Conservation (phyloP, 345 rosid species). For the Populus ilicifolia region DNA sequence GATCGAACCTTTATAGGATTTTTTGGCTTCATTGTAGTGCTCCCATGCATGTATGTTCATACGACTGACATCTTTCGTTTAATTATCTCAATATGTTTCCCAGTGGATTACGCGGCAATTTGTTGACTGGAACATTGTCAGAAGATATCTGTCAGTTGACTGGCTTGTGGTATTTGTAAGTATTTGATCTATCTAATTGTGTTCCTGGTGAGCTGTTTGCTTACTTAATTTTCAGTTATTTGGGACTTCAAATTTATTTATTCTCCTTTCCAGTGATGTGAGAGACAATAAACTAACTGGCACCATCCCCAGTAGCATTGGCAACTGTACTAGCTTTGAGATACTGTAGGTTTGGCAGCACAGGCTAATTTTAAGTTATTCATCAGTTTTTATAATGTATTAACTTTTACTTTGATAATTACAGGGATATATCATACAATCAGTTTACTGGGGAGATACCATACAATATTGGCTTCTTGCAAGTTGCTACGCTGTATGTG, state of each 20-base stretch:
- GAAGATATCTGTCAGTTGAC: conserved; percentile 90
- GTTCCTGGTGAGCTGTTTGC: not conserved
- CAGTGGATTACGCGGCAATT: conserved; percentile 85
- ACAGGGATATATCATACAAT: conserved; percentile 87
- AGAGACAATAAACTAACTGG: conserved; percentile 86
- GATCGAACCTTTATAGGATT: not conserved
- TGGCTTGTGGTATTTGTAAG: conserved; percentile 98
- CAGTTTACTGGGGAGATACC: conserved; percentile 86
- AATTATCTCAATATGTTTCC: not conserved
- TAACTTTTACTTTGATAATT: not conserved
- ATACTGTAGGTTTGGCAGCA: conserved; percentile 57
- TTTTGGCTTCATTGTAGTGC: not conserved
- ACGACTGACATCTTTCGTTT: not conserved
- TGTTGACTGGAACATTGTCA: conserved; percentile 72
- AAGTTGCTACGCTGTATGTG: conserved; percentile 94
- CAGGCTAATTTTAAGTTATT: not conserved
- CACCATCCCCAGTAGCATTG: conserved; percentile 75
- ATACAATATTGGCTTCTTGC: conserved; percentile 86
- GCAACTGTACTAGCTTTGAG: conserved; percentile 95
- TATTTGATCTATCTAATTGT: not conserved
- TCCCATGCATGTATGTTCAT: no score
- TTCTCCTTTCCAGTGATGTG: conserved; percentile 61
- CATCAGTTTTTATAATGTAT: not conserved
- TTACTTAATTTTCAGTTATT: not conserved
- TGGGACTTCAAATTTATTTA: not conserved